Conservation (phyloP, 1,139 yeast genomes). For the Chernovozyma sophiae-reginae region DNA sequence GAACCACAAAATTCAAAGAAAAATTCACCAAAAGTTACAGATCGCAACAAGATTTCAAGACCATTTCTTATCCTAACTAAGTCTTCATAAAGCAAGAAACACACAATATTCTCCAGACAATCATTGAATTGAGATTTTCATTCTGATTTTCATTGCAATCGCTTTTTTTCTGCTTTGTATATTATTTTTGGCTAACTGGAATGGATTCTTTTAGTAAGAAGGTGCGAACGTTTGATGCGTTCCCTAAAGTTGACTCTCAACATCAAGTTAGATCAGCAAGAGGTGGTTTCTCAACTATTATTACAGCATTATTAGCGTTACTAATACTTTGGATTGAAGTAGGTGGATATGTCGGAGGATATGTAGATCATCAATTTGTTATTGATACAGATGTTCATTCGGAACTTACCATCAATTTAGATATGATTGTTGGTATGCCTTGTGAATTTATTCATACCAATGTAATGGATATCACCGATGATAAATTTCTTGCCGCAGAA, state of each 20-base stretch:
- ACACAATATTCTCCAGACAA: too few relatives aligned
- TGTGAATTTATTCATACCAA: conserved; percentile 74
- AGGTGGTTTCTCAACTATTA: conserved; percentile 73
- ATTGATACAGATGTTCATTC: conserved; percentile 65
- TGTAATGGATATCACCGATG: conserved; percentile 74
- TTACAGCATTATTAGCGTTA: conserved; percentile 57
- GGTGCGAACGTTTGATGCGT: conserved; percentile 79
- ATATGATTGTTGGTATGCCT: conserved; percentile 78
- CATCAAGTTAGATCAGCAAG: conserved; percentile 71
- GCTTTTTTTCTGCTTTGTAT: too few relatives aligned
- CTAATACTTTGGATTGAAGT: conserved; percentile 82
- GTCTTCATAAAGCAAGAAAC: too few relatives aligned
- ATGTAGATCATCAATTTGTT: conserved; percentile 69
- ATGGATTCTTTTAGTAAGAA: conserved; percentile 37
- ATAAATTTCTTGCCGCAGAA: conserved; percentile 74
- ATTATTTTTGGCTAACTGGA: too few relatives aligned
- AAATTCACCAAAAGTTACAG: too few relatives aligned
- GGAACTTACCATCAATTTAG: conserved; percentile 68
- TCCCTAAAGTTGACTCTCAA: conserved; percentile 79
- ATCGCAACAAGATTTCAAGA: too few relatives aligned
- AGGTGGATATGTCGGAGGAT: conserved; percentile 83
- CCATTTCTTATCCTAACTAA: too few relatives aligned
- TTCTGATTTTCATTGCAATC: too few relatives aligned
- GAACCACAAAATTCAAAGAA: too few relatives aligned
- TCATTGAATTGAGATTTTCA: too few relatives aligned